A percentile compares a stretch with the other conserved stretches of the same genome.
Conservation (phyloP, 768 basidiomycete genomes). For the Leucogyrophana mollusca region DNA sequence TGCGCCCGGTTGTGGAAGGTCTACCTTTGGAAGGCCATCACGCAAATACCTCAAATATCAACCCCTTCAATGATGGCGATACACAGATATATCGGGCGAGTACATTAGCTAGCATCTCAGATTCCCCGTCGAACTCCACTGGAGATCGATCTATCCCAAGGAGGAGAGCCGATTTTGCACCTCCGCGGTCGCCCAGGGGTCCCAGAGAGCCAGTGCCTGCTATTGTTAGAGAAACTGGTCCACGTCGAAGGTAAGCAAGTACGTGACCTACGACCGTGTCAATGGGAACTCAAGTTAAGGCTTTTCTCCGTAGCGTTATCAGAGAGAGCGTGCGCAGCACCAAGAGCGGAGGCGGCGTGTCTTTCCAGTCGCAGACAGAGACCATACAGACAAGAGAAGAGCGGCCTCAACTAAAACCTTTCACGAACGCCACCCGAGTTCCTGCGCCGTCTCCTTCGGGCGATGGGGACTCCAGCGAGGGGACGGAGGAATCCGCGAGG, state of each 20-base stretch:
- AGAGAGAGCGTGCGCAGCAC: conserved; percentile 56
- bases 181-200: conserved; percentile 48
- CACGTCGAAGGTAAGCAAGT: conserved; percentile 23
- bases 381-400: conserved; percentile 23
- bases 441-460: conserved; percentile 52
- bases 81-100: conserved; percentile 29
- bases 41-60: conserved; percentile 31
- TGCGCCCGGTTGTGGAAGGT: conserved; percentile 13
- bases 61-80: conserved; percentile 41
- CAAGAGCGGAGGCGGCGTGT: conserved; percentile 38
- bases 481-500: conserved; percentile 25
- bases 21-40: conserved; percentile 31
- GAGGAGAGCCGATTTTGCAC: conserved; percentile 66
- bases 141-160: conserved; percentile 65
- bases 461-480: conserved; percentile 21
- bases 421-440: conserved; percentile 65
- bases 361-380: conserved; percentile 33
- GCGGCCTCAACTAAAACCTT: conserved; percentile 67
- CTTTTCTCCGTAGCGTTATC: conserved; percentile 44
- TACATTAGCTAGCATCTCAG: conserved; percentile 45
- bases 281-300: conserved; percentile 35
- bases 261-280: conserved; percentile 30
- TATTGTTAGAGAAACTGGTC: conserved; percentile 16
- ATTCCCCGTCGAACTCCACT: conserved; percentile 66
- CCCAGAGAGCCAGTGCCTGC: conserved; percentile 21